Evolutionary conservation across 192 early-diverging fungal genomes (phyloP).

Genomic region (Coemansia sp.): DNA sequence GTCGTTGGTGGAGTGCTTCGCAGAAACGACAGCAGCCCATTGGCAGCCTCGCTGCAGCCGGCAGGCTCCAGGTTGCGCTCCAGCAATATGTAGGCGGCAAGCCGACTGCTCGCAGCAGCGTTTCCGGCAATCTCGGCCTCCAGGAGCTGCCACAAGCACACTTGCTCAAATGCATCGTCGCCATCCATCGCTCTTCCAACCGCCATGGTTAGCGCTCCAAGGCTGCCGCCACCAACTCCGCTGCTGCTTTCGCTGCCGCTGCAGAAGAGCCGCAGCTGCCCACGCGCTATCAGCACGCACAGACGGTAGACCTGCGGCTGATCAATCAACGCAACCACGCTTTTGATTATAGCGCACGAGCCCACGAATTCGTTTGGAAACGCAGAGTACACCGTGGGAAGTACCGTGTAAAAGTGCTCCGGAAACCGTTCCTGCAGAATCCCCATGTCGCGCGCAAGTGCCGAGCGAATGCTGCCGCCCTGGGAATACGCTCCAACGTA

Average conservation of each 20-base stretch:
- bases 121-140: slow-evolving; percentile 47
- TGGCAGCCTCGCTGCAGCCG: slow-evolving; percentile 51
- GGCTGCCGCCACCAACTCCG: too few species aligned
- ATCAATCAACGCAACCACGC: slow-evolving; percentile 51
- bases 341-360: slow-evolving; percentile 26
- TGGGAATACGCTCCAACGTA: slow-evolving; percentile 16
- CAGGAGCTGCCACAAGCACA: slow-evolving; percentile 61
- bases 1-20: slow-evolving; percentile 35
- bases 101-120: neutral
- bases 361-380: slow-evolving; percentile 45
- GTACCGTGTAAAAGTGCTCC: slow-evolving; percentile 36
- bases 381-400: slow-evolving; percentile 41
- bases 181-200: slow-evolving; percentile 38
- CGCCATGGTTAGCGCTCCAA: neutral
- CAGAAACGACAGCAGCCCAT: slow-evolving; percentile 51
- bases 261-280: slow-evolving; percentile 36
- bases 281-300: slow-evolving; percentile 14
- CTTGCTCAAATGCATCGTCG: slow-evolving; percentile 59
- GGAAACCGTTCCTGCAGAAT: slow-evolving; percentile 54
- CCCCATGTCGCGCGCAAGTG: slow-evolving; percentile 48
- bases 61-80: slow-evolving; percentile 13
- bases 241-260: too few species aligned
- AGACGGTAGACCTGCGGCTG: slow-evolving; percentile 57
- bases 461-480: slow-evolving; percentile 31
- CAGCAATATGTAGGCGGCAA: slow-evolving; percentile 26